These are phyloP conservation scores for Brasenia schreberi DNA, from an alignment of 164 flowering plant genomes.

Conservation along the genomic window DNA sequence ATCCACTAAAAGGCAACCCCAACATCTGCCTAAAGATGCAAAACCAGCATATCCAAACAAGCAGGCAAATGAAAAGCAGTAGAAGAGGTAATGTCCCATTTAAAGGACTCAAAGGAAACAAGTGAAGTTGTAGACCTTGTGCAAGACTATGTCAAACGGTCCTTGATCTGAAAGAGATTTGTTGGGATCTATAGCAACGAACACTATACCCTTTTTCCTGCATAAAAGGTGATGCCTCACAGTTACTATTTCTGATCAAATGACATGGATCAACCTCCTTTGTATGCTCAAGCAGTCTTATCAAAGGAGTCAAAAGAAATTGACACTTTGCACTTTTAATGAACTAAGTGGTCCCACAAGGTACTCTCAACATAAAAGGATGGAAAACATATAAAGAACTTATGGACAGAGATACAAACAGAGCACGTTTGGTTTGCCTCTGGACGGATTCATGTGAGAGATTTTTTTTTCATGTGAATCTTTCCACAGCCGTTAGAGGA, in stretches of 20 bases:
- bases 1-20: background rate
- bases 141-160: conserved; percentile 81
- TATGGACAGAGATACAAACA: too few species aligned
- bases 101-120: background rate
- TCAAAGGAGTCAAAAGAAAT: too few species aligned
- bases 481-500: too few species aligned
- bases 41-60: background rate
- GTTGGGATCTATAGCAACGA: conserved; percentile 64
- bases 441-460: too few species aligned
- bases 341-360: too few species aligned
- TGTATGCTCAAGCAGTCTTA: too few species aligned
- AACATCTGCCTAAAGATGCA: background rate
- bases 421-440: too few species aligned
- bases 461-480: too few species aligned
- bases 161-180: conserved; percentile 80
- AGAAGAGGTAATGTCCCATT: background rate
- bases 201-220: conserved; percentile 76
- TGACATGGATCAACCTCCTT: background rate
- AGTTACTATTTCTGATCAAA: background rate
- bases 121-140: conserved; percentile 44
- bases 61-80: background rate
- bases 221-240: conserved; percentile 7
- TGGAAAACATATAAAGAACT: too few species aligned
- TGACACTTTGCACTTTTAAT: too few species aligned
- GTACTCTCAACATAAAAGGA: too few species aligned